phyloP scores from a whole-genome alignment of 495 filamentous ascomycete genomes.

The Penicillium diatomitis region DNA sequence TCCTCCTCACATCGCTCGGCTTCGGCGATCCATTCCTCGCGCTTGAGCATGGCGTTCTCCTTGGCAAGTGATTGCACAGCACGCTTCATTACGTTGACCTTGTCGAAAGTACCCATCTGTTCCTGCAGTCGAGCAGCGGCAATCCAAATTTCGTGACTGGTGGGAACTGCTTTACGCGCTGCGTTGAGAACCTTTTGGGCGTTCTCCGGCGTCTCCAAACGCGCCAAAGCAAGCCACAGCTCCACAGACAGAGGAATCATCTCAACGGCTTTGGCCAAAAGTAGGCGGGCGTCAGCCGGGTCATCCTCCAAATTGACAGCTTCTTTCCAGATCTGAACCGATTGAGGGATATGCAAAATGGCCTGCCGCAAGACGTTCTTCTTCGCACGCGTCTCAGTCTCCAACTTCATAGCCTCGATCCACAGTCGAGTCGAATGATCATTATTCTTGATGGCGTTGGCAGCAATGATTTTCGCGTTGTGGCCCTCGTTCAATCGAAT shows the following conservation, averaged over 20 bases:
- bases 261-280: slow-evolving; percentile 88
- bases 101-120: slow-evolving; percentile 65
- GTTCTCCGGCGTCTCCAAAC: slow-evolving; percentile 78
- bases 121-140: slow-evolving; percentile 87
- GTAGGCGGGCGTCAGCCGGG: slow-evolving; percentile 70
- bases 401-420: slow-evolving; percentile 90
- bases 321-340: slow-evolving; percentile 92
- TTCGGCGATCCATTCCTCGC: slow-evolving; percentile 94
- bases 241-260: slow-evolving; percentile 90
- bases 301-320: slow-evolving; percentile 94
- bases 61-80: slow-evolving; percentile 82
- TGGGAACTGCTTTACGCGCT: slow-evolving; percentile 85
- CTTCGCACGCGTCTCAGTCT: slow-evolving; percentile 67
- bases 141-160: slow-evolving; percentile 92
- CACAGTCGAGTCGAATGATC: slow-evolving; percentile 82
- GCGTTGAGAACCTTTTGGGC: slow-evolving; percentile 92
- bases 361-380: slow-evolving; percentile 87
- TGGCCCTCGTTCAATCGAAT: slow-evolving; percentile 85
- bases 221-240: slow-evolving; percentile 87
- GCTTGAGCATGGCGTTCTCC: slow-evolving; percentile 90
- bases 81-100: slow-evolving; percentile 87
- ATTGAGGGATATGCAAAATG: slow-evolving; percentile 80
- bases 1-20: slow-evolving; percentile 94
- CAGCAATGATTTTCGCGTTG: slow-evolving; percentile 94
- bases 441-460: slow-evolving; percentile 83